Evolutionary conservation across 305 asterid species (phyloP).

Genomic region (Caryopteris hybrid): DNA sequence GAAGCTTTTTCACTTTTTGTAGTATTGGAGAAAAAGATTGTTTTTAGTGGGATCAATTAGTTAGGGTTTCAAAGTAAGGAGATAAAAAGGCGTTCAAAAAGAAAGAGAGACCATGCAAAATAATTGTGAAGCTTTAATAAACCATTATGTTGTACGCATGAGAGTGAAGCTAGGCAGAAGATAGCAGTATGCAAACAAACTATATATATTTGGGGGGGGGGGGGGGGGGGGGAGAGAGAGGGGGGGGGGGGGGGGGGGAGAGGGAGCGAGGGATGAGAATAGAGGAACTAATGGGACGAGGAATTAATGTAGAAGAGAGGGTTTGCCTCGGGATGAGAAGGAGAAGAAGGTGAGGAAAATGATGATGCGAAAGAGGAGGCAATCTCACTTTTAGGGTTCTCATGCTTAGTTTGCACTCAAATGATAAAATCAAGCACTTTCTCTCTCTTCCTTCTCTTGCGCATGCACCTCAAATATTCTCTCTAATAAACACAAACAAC

Average conservation of each 20-base stretch:
- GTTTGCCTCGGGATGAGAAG: conserved; percentile 52
- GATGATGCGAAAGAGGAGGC: conserved; percentile 49
- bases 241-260: neutral
- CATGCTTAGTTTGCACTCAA: conserved; percentile 76
- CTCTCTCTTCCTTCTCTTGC: conserved; percentile 37
- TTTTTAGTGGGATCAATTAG: conserved; percentile 1
- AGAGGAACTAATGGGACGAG: too few species aligned
- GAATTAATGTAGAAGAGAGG: conserved; percentile 3
- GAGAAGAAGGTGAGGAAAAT: conserved; percentile 66
- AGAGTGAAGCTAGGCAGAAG: neutral
- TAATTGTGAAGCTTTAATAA: too few species aligned
- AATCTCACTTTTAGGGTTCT: conserved; percentile 69
- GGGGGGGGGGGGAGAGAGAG: neutral
- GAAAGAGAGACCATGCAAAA: too few species aligned
- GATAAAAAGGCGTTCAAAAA: neutral
- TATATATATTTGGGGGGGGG: neutral
- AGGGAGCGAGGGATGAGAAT: neutral
- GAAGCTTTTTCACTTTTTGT: neutral
- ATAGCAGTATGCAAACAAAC: neutral
- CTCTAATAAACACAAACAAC: conserved; percentile 23
- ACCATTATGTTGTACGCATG: neutral
- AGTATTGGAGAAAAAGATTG: neutral
- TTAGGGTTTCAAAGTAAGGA: conserved; percentile 10
- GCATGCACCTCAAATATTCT: conserved; percentile 71
- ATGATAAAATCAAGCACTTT: conserved; percentile 27